Conservation (phyloP, 2,329 filamentous ascomycete genomes). For the Pestalotiopsis fici region DNA sequence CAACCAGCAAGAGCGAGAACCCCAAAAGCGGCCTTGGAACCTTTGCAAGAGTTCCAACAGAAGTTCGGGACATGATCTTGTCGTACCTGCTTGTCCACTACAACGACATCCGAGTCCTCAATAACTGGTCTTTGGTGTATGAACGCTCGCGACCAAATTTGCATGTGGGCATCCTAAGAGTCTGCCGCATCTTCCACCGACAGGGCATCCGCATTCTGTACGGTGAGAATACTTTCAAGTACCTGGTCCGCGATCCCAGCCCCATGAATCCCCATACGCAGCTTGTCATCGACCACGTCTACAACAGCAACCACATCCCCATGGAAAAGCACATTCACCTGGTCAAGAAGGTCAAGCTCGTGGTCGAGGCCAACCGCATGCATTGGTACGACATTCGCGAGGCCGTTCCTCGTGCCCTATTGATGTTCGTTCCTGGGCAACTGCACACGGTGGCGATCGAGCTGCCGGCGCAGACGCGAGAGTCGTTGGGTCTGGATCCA, state of each 20-base stretch:
- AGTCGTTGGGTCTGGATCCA: conserved; percentile 7
- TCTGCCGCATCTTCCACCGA: conserved; percentile 31
- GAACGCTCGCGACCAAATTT: conserved; percentile 29
- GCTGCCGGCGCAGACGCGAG: conserved; percentile 31
- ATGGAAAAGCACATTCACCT: conserved; percentile 37
- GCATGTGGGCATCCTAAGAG: conserved; percentile 36
- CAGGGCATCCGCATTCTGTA: conserved; percentile 46
- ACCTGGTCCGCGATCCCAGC: conserved; percentile 42
- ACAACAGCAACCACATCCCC: conserved; percentile 29
- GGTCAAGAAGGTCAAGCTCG: conserved; percentile 42
- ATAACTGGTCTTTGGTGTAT: conserved; percentile 31
- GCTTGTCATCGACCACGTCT: conserved; percentile 24
- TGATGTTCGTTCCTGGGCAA: conserved; percentile 32
- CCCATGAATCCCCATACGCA: conserved; percentile 11
- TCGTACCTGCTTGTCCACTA: conserved; percentile 28
- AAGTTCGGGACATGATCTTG: conserved; percentile 35
- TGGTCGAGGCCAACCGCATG: conserved; percentile 43
- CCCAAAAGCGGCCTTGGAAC: conserved; percentile 12
- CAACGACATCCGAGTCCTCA: conserved; percentile 30
- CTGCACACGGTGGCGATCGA: conserved; percentile 45
- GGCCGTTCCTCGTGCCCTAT: conserved; percentile 36
- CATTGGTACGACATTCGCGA: conserved; percentile 17
- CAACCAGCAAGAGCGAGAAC: not conserved
- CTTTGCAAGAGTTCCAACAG: conserved; percentile 22
- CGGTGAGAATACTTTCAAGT: conserved; percentile 48